phyloP scores from a whole-genome alignment of 1,284 basidiomycete genomes.

The Blastosporella zonata region DNA sequence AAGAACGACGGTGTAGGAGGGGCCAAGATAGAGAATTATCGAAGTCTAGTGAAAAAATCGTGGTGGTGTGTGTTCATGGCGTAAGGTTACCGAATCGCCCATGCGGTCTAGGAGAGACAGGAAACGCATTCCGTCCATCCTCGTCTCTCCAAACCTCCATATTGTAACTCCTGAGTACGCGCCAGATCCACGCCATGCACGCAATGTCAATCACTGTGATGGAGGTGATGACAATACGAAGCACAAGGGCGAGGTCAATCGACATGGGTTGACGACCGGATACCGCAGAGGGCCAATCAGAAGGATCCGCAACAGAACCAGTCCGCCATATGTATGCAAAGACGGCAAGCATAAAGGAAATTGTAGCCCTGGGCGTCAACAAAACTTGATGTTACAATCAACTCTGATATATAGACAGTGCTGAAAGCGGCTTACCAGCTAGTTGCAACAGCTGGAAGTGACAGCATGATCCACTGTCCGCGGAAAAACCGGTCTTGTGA shows the following conservation, averaged over 20 bases:
- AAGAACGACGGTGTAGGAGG: background rate
- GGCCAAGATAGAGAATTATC: too few relatives aligned
- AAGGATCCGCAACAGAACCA: slow-evolving; percentile 13
- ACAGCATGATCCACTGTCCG: slow-evolving; percentile 18
- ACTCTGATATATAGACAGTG: background rate
- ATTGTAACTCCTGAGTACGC: slow-evolving; percentile 9
- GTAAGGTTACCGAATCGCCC: slow-evolving; percentile 6
- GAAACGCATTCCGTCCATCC: slow-evolving; percentile 9
- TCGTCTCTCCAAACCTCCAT: slow-evolving; percentile 11
- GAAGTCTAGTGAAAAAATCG: too few relatives aligned
- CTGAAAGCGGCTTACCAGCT: slow-evolving; percentile 10
- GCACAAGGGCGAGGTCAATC: slow-evolving; percentile 6
- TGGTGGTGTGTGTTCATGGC: background rate
- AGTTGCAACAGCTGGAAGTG: slow-evolving; percentile 15
- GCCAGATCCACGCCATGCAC: slow-evolving; percentile 16
- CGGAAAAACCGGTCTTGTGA: slow-evolving; percentile 9
- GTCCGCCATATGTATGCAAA: slow-evolving; percentile 19
- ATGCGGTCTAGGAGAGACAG: background rate
- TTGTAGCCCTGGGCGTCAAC: slow-evolving; percentile 7
- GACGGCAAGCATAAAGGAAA: slow-evolving; percentile 16
- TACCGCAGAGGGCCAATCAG: slow-evolving; percentile 4
- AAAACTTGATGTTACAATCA: background rate
- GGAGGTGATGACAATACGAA: slow-evolving; percentile 14
- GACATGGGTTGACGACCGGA: slow-evolving; percentile 11
- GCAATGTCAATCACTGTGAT: slow-evolving; percentile 15